Evolutionary conservation across 1,284 basidiomycete genomes (phyloP).

Genomic region (Trametes versicolor): DNA sequence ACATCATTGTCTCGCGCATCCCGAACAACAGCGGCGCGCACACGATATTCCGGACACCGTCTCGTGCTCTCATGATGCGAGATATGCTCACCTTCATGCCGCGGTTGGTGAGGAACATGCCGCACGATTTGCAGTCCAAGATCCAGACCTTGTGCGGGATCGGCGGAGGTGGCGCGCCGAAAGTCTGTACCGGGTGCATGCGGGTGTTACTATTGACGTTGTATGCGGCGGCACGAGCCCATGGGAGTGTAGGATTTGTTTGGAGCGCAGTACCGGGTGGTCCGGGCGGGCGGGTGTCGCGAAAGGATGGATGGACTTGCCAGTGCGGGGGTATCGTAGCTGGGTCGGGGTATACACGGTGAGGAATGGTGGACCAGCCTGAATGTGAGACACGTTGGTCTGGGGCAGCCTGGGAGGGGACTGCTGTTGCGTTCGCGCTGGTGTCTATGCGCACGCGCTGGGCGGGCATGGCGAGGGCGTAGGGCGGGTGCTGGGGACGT

Average conservation of each 20-base stretch:
- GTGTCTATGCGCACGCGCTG: constrained; percentile 29
- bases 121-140: constrained; percentile 80
- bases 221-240: constrained; percentile 32
- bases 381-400: constrained; percentile 24
- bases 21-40: background rate
- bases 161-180: constrained; percentile 33
- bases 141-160: constrained; percentile 79
- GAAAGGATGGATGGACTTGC: constrained; percentile 28
- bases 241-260: constrained; percentile 19
- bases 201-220: constrained; percentile 17
- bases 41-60: background rate
- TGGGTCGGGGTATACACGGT: constrained; percentile 34
- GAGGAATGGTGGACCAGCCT: constrained; percentile 22
- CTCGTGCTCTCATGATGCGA: background rate
- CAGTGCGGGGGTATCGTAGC: constrained; percentile 35
- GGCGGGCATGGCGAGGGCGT: constrained; percentile 28
- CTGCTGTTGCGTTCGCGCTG: background rate
- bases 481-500: constrained; percentile 13
- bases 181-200: constrained; percentile 27
- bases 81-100: constrained; percentile 77
- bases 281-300: constrained; percentile 24
- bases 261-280: constrained; percentile 18
- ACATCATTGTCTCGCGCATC: background rate
- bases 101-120: constrained; percentile 81
- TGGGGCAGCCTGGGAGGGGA: background rate